Evolutionary conservation across 1,284 basidiomycete genomes (phyloP), one percentile per base, ranked within the genome.

Genomic region (Tausonia pullulans): DNA sequence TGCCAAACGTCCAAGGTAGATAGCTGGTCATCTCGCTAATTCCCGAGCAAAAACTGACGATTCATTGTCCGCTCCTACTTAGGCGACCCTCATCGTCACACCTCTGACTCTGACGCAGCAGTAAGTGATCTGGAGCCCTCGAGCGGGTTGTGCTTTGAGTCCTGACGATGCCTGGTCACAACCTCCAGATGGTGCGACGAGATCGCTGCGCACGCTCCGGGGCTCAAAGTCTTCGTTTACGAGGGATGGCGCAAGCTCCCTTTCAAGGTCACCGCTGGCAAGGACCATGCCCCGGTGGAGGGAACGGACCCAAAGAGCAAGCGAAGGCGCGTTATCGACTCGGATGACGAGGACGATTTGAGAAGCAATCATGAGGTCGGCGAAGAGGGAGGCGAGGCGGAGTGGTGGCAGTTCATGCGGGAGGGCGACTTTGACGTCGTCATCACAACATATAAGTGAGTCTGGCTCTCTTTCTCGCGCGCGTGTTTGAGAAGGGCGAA

Each of bases 11-110:
- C 41, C 44, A 61, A 49, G 27, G 58, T 55, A 46, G 16, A 52
- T 13, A 58, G 40, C 50, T 53, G 49, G 13, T 55, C 39, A 11
- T 45, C n/a, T 43, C 3, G 9, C 8, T 4, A 7, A 2, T 45
- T n/a, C 14, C 8, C 44, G 13, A 9, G n/a, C 13, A n/a, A 48
- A n/a, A 44, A 8, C 27, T 16, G 8, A 14, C 44, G 40, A 8
- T 48, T 43, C 27, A 58, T 5, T 9, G 13, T 13, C 6, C 49
- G 27, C 9, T 39, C 5, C 11, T 11, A 13, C 40, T 27, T 46
- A 65, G 58, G 55, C 64, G 5, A 66, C 65, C 9, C 46, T 66
- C 13, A 66, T 66, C 44, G 65, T 66, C 14, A 57, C 65, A 16
- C 65, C 65, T 7, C 55, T 52, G 1, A 59, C 65, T 0, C 48